These are phyloP conservation scores for Leishmania guyanensis DNA, from an alignment of 208 protist species.

Conservation along the genomic window DNA sequence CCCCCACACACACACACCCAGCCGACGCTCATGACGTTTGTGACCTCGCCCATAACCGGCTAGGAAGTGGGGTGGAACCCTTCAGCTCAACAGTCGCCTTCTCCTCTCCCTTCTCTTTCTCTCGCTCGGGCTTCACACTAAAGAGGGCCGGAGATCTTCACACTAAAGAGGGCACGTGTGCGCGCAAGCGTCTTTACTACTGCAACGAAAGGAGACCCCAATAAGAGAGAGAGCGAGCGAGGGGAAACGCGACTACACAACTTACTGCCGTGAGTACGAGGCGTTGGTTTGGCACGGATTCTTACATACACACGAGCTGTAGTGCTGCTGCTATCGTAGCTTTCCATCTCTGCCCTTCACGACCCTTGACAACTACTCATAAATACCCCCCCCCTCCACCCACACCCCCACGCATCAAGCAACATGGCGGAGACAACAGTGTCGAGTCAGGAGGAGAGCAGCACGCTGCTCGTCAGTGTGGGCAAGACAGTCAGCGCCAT, in stretches of 20 bases:
- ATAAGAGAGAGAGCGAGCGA: not conserved
- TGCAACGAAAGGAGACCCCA: not conserved
- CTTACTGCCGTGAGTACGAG: not conserved
- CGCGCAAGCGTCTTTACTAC: not conserved
- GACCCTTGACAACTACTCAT: not conserved
- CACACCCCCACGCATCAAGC: conserved; percentile 7
- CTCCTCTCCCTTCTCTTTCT: not conserved
- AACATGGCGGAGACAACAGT: conserved; percentile 20
- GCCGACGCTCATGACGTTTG: not conserved
- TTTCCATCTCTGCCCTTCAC: not conserved
- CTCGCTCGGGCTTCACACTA: not conserved
- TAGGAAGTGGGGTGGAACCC: not conserved
- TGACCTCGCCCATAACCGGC: not conserved
- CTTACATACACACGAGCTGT: not conserved
- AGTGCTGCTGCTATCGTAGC: not conserved
- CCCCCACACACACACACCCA: not conserved
- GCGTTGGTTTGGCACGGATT: not conserved
- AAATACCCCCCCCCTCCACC: not conserved
- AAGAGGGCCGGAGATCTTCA: not conserved
- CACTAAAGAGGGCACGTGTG: not conserved
- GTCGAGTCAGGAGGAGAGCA: conserved; percentile 69
- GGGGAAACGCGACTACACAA: not conserved
- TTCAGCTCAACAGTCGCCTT: not conserved
- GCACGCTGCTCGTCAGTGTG: conserved; percentile 69
- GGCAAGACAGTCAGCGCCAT: conserved; percentile 32